These are phyloP conservation scores for Corynespora cassiicola DNA, from an alignment of 2,329 filamentous ascomycete species.

Conservation along the genomic window DNA sequence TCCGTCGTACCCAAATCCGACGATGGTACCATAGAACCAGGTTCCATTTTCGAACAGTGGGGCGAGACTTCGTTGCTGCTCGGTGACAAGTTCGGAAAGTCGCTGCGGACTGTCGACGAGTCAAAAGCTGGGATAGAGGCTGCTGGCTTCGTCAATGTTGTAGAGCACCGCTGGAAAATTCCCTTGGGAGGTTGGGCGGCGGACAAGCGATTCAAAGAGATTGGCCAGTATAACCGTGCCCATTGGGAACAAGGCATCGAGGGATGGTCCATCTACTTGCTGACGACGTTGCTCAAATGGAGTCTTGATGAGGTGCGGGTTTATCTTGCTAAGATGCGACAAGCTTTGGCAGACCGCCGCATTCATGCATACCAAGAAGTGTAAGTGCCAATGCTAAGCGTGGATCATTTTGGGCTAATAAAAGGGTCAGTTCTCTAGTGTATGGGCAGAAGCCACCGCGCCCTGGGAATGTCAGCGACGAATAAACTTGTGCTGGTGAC, in stretches of 20 bases:
- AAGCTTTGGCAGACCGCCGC: constrained; percentile 29
- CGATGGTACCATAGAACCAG: constrained; percentile 30
- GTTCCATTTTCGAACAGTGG: constrained; percentile 31
- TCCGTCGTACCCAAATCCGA: constrained; percentile 28
- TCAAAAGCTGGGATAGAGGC: constrained; percentile 54
- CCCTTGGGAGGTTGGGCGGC: constrained; percentile 30
- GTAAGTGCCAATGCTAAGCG: constrained; percentile 15
- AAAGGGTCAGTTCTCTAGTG: constrained; percentile 16
- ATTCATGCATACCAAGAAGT: constrained; percentile 38
- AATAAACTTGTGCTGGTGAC: no score
- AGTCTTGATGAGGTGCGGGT: constrained; percentile 52
- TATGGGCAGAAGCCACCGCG: constrained; percentile 23
- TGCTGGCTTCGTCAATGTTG: constrained; percentile 62
- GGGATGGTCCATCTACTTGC: constrained; percentile 30
- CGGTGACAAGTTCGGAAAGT: constrained; percentile 41
- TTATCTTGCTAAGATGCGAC: constrained; percentile 38
- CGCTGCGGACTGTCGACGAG: constrained; percentile 42
- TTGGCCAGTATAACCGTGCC: constrained; percentile 47
- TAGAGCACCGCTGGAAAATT: constrained; percentile 50
- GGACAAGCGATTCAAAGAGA: constrained; percentile 56
- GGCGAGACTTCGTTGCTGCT: constrained; percentile 30
- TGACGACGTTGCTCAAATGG: constrained; percentile 43
- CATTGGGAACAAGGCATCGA: constrained; percentile 37
- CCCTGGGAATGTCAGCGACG: constrained; percentile 7
- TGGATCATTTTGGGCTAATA: constrained; percentile 3